A percentile compares a stretch with the other conserved stretches of the same genome.
These are phyloP conservation scores for Acanthamoeba triangularis DNA, from an alignment of 208 protist species.

Conservation along the genomic window DNA sequence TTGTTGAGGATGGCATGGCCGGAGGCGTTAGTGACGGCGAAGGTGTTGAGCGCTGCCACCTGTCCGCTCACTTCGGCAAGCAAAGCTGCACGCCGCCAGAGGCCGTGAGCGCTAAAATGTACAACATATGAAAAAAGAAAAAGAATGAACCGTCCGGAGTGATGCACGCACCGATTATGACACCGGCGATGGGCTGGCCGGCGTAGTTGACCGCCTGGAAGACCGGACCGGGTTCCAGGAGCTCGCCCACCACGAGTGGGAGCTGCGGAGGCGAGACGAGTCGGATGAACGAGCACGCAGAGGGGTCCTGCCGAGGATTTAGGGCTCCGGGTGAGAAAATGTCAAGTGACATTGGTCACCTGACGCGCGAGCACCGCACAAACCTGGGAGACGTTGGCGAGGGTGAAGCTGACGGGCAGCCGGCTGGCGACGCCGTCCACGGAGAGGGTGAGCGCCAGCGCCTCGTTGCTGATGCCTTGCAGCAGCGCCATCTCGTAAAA, in stretches of 20 bases:
- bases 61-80: not conserved
- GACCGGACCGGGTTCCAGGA: not conserved
- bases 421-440: constrained; percentile 16
- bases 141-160: not conserved
- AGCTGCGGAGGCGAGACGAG: not conserved
- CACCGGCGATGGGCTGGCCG: not conserved
- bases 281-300: not conserved
- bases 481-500: not conserved
- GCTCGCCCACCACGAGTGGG: not conserved
- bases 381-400: not conserved
- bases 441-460: not conserved
- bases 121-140: too few relatives aligned
- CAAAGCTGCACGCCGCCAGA: not conserved
- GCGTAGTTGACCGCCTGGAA: not conserved
- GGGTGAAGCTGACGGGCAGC: not conserved
- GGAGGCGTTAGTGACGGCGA: not conserved
- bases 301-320: not conserved
- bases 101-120: not conserved
- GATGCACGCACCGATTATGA: not conserved
- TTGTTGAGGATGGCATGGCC: not conserved
- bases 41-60: not conserved
- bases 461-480: not conserved
- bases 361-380: too few relatives aligned
- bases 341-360: too few relatives aligned
- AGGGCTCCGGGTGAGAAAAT: not conserved